Conservation (phyloP, 2,329 filamentous ascomycete species). For the Calonectria pauciramosa region DNA sequence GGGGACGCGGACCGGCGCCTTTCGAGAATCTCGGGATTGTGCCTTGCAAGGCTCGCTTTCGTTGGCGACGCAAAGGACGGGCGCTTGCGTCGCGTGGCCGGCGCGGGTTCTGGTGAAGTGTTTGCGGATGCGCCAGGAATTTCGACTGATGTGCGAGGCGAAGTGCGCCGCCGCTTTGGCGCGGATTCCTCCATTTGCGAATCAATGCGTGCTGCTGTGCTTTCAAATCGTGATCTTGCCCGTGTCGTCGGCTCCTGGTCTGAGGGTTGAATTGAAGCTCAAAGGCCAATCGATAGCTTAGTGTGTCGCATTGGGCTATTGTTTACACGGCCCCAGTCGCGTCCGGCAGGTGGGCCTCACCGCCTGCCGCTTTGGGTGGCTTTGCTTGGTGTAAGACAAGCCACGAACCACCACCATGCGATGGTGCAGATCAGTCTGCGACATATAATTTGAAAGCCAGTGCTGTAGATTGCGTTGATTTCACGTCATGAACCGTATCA, state of each 20-base stretch:
- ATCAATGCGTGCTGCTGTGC: neutral
- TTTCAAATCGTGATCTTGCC: slow-evolving; percentile 31
- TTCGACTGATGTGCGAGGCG: slow-evolving; percentile 58
- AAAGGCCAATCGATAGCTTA: slow-evolving; percentile 20
- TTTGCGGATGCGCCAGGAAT: slow-evolving; percentile 51
- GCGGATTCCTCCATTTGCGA: slow-evolving; percentile 66
- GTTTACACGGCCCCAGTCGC: slow-evolving; percentile 46
- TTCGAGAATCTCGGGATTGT: slow-evolving; percentile 70
- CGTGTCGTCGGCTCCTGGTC: neutral
- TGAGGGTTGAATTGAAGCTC: slow-evolving; percentile 6
- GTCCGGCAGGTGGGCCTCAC: slow-evolving; percentile 44
- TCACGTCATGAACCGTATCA: neutral
- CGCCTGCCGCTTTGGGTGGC: slow-evolving; percentile 32
- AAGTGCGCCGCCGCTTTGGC: slow-evolving; percentile 75
- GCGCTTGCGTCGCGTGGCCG: slow-evolving; percentile 50
- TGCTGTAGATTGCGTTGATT: neutral
- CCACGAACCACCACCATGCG: neutral
- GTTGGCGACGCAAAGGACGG: slow-evolving; percentile 78
- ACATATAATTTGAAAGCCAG: neutral
- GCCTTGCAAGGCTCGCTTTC: slow-evolving; percentile 72
- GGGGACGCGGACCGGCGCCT: slow-evolving; percentile 57
- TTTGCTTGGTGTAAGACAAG: neutral
- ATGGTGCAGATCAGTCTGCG: neutral
- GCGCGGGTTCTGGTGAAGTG: slow-evolving; percentile 44
- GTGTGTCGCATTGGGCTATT: slow-evolving; percentile 40